Conservation (phyloP, 306 rosid genomes). For the Sindora glabra region DNA sequence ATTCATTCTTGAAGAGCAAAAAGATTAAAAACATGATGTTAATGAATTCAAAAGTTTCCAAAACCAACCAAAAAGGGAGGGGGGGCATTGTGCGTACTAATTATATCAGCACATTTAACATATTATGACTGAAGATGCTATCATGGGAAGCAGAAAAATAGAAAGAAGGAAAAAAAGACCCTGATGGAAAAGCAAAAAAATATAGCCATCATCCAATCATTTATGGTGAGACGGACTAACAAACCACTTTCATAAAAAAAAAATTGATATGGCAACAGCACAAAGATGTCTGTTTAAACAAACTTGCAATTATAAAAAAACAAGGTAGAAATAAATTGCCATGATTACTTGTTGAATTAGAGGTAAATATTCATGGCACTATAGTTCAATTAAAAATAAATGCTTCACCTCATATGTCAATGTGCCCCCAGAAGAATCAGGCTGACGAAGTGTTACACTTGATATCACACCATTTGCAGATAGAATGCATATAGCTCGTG, state of each 20-base stretch:
- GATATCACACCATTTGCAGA: conserved; percentile 93
- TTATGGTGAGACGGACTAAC: background rate
- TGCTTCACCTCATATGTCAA: conserved; percentile 73
- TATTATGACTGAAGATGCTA: too few species aligned
- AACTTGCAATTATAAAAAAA: background rate
- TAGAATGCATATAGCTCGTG: conserved; percentile 81
- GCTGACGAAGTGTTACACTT: conserved; percentile 90
- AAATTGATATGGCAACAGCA: background rate
- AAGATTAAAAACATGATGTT: background rate
- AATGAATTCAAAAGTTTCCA: background rate
- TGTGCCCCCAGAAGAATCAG: conserved; percentile 81
- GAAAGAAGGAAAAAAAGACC: background rate
- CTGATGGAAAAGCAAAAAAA: too few species aligned
- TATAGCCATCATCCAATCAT: background rate
- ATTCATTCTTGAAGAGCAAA: background rate
- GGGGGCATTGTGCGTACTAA: background rate
- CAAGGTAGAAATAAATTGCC: background rate
- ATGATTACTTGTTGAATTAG: conserved; percentile 4
- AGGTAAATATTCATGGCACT: too few species aligned
- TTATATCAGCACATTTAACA: background rate
- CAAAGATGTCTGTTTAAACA: background rate
- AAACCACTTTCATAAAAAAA: background rate
- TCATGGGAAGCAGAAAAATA: background rate
- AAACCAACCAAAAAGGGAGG: background rate
- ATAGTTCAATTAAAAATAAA: background rate